Base-by-base conservation (phyloP, 2,329 filamentous ascomycete species). In the Dendrostoma leiphaemia region DNA sequence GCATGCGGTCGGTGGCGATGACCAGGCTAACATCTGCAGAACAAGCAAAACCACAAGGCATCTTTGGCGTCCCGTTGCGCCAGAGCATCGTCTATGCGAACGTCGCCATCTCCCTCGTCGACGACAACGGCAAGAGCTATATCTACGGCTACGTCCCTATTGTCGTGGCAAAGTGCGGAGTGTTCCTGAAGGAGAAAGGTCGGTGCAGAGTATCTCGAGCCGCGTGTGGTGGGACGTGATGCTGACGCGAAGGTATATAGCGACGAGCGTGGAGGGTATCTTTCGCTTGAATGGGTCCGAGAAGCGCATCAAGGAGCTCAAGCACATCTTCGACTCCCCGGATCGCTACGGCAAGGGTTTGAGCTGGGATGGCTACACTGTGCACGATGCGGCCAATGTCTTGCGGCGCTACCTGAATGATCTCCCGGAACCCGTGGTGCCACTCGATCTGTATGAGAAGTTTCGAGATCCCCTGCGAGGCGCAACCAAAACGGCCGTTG, bases 121-220 rank as follows among this genome's bases (percentile, higher is more conserved):
- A 97, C 68, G 90, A 93, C 61, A 83, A 94, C 61, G 93, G 93
- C 29, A 85, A 94, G 70, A 96, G 91, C 73, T 97, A 96, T 71
- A 97, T 97, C 51, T 99, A 97, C 70, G 94, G 94, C 66, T 97
- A 97, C 67, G 93, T 99, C 7, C 94, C 94, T 17, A 97, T 99
- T 61, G 93, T 99, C 40, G 93, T 99, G 51, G 94, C 94, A 32
- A 99, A 99, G 71, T 97, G 94, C 69, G 94, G 94, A 59, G 92
- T 99, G 4, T 99, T 92, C 63, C 71, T 99, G 61, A 99, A 99
- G 72, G 94, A 99, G 71, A 97, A 96, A 83, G 94, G 94, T 97
- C 71, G 61, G 82, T 74, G 28, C 37, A 44, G 24, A 32, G 29
- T 43, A 50, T 13, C 34, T 7, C 34, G 23, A 10, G 13, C 32